Evolutionary conservation across 2,329 filamentous ascomycete genomes (phyloP), one percentile per base, ranked within the genome.

Genomic region (Helotiales sp.): DNA sequence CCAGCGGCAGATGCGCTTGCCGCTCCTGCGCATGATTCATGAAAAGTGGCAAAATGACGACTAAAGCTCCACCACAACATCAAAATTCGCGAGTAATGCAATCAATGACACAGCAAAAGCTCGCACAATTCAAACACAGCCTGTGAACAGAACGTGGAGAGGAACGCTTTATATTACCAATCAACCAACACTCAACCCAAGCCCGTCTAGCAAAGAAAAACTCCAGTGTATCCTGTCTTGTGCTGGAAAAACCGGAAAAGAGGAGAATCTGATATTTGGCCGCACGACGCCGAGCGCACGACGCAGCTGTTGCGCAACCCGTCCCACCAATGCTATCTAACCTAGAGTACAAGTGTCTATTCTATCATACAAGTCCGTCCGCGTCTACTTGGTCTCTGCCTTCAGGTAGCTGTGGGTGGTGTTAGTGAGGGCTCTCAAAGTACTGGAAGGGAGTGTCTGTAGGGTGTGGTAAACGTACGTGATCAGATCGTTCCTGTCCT

Each of bases 401-500:
- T 87, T 85, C 80, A 93, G 86, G 88, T 83, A 92, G 78, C 87
- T 89, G 74, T 43, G 6, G n/a, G 43, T 52, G 4, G 28, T 65
- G 65, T 75, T 70, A 75, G 71, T 47, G n/a, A 26, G 43, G 2
- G 4, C 26, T 47, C 40, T 54, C 26, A 37, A 43, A 47, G 2
- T 37, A 22, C 1, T 4, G 22, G 32, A 43, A 17, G 45, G 2
- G 37, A 20, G n/a, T n/a, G n/a, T n/a, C n/a, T 37, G 64, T 22
- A 6, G n/a, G 45, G 17, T 32, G 7, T 30, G 20, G 45, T n/a
- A 37, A 37, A 88, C 91, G 78, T 91, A 95, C 91, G 93, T 93
- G 89, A 99, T 97, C 78, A 99, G 87, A 84, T 99, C 95, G 83
- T 98, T 97, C 82, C 96, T 89, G 87, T 98, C 96, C 92, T 98